Evolutionary conservation across 164 flowering plant genomes (phyloP).

Genomic region (Protea cynaroides): DNA sequence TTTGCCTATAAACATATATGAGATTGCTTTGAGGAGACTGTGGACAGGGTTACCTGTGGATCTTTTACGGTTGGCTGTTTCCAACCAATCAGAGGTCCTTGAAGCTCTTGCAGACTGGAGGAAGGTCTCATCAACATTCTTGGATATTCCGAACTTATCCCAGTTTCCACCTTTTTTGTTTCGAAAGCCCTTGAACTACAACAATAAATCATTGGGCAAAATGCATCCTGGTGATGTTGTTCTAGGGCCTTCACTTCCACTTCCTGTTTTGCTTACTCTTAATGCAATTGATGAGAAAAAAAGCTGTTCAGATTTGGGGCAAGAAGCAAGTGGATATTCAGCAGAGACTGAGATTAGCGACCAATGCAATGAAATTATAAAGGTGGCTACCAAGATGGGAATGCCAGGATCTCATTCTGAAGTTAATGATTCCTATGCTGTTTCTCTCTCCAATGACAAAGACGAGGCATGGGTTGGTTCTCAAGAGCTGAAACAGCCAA

Average conservation of each 20-base stretch:
- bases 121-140: conserved; percentile 34
- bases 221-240: conserved; percentile 24
- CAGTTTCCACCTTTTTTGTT: conserved; percentile 60
- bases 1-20: conserved; percentile 52
- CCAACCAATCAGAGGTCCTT: conserved; percentile 37
- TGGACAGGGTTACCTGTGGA: conserved; percentile 52
- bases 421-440: conserved; percentile 15
- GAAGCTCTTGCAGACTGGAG: conserved; percentile 25
- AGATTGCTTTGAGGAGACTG: conserved; percentile 45
- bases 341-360: conserved; percentile 23
- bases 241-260: conserved; percentile 78
- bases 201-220: conserved; percentile 46
- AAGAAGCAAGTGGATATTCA: conserved; percentile 19
- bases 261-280: conserved; percentile 40
- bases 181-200: conserved; percentile 42
- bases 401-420: conserved; percentile 14
- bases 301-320: conserved; percentile 17
- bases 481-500: conserved; percentile 22
- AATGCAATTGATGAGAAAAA: conserved; percentile 16
- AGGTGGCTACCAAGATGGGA: conserved; percentile 31
- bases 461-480: conserved; percentile 31
- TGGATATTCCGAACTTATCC: conserved; percentile 42
- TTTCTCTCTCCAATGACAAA: conserved; percentile 52
- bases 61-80: conserved; percentile 46
- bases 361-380: conserved; percentile 35